Percentiles rank a stretch among this genome's conserved stretches.
These are phyloP conservation scores for Russula dissimulans DNA, from an alignment of 768 basidiomycete species.

Conservation along the genomic window DNA sequence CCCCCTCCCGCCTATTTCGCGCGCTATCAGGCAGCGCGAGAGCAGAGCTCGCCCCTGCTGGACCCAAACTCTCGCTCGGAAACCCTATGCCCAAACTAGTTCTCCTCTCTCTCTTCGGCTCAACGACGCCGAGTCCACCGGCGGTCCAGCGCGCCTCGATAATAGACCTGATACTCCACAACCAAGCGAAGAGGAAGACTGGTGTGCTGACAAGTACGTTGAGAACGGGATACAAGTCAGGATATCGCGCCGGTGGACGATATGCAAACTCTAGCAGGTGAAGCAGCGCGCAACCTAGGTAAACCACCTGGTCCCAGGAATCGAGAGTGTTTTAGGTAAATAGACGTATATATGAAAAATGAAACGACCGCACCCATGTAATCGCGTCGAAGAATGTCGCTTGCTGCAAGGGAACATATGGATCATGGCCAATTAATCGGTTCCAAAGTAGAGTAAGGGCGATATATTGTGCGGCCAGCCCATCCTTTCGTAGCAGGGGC, in stretches of 20 bases:
- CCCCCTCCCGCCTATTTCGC: constrained; percentile 6
- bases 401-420: constrained; percentile 35
- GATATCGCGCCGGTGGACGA: constrained; percentile 64
- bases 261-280: constrained; percentile 58
- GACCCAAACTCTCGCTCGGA: neutral
- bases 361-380: constrained; percentile 37
- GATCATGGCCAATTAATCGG: constrained; percentile 67
- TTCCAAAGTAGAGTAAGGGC: constrained; percentile 73
- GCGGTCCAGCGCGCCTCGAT: constrained; percentile 77
- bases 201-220: constrained; percentile 77
- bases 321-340: neutral
- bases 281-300: constrained; percentile 42
- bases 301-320: constrained; percentile 35
- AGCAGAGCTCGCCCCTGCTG: constrained; percentile 3
- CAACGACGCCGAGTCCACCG: constrained; percentile 36
- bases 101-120: constrained; percentile 2
- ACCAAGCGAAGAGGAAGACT: constrained; percentile 74
- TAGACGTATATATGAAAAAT: neutral
- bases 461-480: constrained; percentile 64
- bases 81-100: neutral
- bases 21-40: neutral
- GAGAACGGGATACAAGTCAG: constrained; percentile 76
- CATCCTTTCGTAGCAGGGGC: constrained; percentile 77
- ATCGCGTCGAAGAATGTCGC: constrained; percentile 44
- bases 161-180: constrained; percentile 81